A percentile compares a stretch with the other conserved stretches of the same genome.
Evolutionary conservation across 345 rosid genomes (phyloP).

Genomic region (Conringia planisiliqua): DNA sequence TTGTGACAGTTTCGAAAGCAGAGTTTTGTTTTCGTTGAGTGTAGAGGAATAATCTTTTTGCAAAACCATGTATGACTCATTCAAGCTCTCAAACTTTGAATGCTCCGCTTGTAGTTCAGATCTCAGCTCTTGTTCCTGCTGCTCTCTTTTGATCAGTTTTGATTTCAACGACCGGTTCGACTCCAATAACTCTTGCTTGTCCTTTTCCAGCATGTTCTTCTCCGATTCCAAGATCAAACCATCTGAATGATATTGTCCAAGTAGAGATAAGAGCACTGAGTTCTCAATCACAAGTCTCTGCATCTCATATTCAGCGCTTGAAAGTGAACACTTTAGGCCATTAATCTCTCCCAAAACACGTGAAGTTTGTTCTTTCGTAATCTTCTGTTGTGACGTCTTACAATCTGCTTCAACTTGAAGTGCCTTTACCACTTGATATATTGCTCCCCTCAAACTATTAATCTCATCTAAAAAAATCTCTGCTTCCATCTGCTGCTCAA

Average conservation of each 20-base stretch:
- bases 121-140: slow-evolving; percentile 42
- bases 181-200: slow-evolving; percentile 52
- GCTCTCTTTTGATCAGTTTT: slow-evolving; percentile 45
- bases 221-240: slow-evolving; percentile 50
- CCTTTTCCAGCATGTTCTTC: slow-evolving; percentile 41
- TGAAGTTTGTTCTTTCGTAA: slow-evolving; percentile 41
- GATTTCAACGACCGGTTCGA: slow-evolving; percentile 51
- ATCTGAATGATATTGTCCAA: slow-evolving; percentile 48
- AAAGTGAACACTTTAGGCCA: slow-evolving; percentile 52
- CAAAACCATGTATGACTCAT: slow-evolving; percentile 44
- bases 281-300: slow-evolving; percentile 71
- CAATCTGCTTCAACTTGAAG: slow-evolving; percentile 57
- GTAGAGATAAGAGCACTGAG: slow-evolving; percentile 57
- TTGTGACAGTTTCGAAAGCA: slow-evolving; percentile 45
- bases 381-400: slow-evolving; percentile 30
- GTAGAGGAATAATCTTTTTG: slow-evolving; percentile 46
- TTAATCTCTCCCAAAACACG: slow-evolving; percentile 51
- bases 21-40: slow-evolving; percentile 43
- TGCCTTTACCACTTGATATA: slow-evolving; percentile 58
- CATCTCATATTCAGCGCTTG: slow-evolving; percentile 53
- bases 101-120: slow-evolving; percentile 39
- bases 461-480: slow-evolving; percentile 67
- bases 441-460: slow-evolving; percentile 55
- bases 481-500: slow-evolving; percentile 69
- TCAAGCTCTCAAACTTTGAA: slow-evolving; percentile 42